Percentiles rank a stretch among this genome's conserved stretches.
Conservation (phyloP, 306 rosid species). For the Castanospermum australe region DNA sequence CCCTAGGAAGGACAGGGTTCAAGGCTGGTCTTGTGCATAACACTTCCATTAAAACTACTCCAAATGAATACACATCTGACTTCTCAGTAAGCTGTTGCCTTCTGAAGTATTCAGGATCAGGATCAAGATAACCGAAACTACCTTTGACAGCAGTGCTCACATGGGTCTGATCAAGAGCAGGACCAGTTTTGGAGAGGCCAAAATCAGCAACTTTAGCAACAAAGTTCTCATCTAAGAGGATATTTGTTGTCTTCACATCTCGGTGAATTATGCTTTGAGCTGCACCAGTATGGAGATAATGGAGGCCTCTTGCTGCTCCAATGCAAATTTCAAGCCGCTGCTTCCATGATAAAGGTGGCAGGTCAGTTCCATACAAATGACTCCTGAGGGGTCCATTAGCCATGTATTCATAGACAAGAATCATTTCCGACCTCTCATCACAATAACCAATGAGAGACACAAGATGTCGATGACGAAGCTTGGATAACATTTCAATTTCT, state of each 20-base stretch:
- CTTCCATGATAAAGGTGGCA: slow-evolving; percentile 75
- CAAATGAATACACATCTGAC: slow-evolving; percentile 90
- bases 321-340: slow-evolving; percentile 87
- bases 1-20: slow-evolving; percentile 87
- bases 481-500: slow-evolving; percentile 88
- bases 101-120: slow-evolving; percentile 91
- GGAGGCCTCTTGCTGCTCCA: slow-evolving; percentile 89
- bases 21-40: slow-evolving; percentile 87
- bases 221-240: slow-evolving; percentile 81
- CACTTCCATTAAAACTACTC: slow-evolving; percentile 92
- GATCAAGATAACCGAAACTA: slow-evolving; percentile 91
- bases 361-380: slow-evolving; percentile 80
- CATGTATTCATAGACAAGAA: slow-evolving; percentile 89
- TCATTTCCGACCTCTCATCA: slow-evolving; percentile 84
- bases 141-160: slow-evolving; percentile 95
- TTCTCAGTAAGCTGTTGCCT: slow-evolving; percentile 90
- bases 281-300: slow-evolving; percentile 86
- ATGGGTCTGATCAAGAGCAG: slow-evolving; percentile 82
- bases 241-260: slow-evolving; percentile 88
- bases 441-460: slow-evolving; percentile 92
- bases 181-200: slow-evolving; percentile 87
- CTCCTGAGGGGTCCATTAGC: slow-evolving; percentile 88
- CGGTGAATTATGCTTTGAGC: slow-evolving; percentile 87
- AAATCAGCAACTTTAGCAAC: slow-evolving; percentile 93
- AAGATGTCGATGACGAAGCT: slow-evolving; percentile 87